Evolutionary conservation across 345 rosid genomes (phyloP).

Genomic region (Brassica napus): DNA sequence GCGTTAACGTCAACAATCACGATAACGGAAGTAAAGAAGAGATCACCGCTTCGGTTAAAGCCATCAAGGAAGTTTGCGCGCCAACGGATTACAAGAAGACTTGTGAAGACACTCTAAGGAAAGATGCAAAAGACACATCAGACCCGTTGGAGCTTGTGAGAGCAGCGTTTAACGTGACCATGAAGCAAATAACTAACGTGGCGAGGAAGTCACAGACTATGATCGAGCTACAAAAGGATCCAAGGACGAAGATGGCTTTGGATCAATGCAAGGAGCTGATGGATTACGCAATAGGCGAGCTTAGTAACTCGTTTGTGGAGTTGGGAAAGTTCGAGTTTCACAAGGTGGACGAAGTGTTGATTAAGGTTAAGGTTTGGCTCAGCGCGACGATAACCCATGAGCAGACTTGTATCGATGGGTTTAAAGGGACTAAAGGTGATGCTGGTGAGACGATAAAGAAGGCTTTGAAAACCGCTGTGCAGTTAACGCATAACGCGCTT

Average conservation of each 20-base stretch:
- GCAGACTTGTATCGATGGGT: slow-evolving; percentile 78
- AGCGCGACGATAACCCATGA: slow-evolving; percentile 71
- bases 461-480: slow-evolving; percentile 49
- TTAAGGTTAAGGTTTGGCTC: slow-evolving; percentile 63
- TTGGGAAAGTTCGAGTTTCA: slow-evolving; percentile 42
- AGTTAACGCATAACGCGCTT: slow-evolving; percentile 63
- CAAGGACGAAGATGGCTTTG: slow-evolving; percentile 54
- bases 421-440: slow-evolving; percentile 46
- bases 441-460: slow-evolving; percentile 59
- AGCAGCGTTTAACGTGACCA: slow-evolving; percentile 49
- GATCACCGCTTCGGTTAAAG: slow-evolving; percentile 51
- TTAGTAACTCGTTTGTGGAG: slow-evolving; percentile 45
- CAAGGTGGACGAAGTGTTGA: slow-evolving; percentile 39
- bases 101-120: slow-evolving; percentile 51
- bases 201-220: slow-evolving; percentile 48
- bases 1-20: slow-evolving; percentile 32
- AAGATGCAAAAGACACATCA: slow-evolving; percentile 43
- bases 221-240: slow-evolving; percentile 54
- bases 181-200: slow-evolving; percentile 45
- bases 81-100: slow-evolving; percentile 56
- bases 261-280: slow-evolving; percentile 60
- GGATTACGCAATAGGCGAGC: slow-evolving; percentile 55
- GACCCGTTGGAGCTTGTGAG: slow-evolving; percentile 66
- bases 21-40: not conserved
- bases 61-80: slow-evolving; percentile 62